Evolutionary conservation across 306 rosid species (phyloP), one percentile per base, ranked within the genome.

Genomic region (Trichosanthes truncata): DNA sequence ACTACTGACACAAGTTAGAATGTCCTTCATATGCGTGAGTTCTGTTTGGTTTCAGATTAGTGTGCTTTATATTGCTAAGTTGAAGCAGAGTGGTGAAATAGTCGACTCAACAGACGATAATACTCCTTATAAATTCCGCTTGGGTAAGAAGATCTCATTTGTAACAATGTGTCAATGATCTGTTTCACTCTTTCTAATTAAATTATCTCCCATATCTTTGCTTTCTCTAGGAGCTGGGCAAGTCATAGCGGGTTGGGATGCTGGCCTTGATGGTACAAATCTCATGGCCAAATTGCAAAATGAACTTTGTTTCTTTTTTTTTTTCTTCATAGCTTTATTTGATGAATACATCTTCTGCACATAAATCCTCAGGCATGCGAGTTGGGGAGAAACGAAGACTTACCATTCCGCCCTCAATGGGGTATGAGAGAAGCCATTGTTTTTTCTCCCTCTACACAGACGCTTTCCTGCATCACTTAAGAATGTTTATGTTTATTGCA

Each of bases 361-460:
- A 53, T 13, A 23, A 33, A 36, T 83, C 69, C 52, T 84, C 84
- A 94, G 97, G 96, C 68, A 92, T 94, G 94, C 93, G 56, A 74
- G 96, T 88, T 35, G 97, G 97, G 51, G 94, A 79, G 77, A 92
- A 83, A 85, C 88, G 98, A 83, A 89, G 94, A 82, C 90, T 94
- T 60, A 75, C 84, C n/a, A 78, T 94, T 69, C 97, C 98, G 71
- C 97, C 98, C 41, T 66, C 92, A 75, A 48, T 90, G 92, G 87
- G 83, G 98, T 94, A 89, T 31, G 89, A 79, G 60, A 55, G 23
- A 73, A 82, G 33, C 55, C 51, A 52, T 15, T 79, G n/a, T n/a
- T 6, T 38, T 4, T 60, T 18, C 40, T 43, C 10, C 20, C 2
- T 3, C 68, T 82, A 55, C 33, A 49, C 73, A 10, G 41, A 81